Evolutionary conservation across 2,329 filamentous ascomycete genomes (phyloP), one percentile per base, ranked within the genome.

Genomic region (Fusarium humuli): DNA sequence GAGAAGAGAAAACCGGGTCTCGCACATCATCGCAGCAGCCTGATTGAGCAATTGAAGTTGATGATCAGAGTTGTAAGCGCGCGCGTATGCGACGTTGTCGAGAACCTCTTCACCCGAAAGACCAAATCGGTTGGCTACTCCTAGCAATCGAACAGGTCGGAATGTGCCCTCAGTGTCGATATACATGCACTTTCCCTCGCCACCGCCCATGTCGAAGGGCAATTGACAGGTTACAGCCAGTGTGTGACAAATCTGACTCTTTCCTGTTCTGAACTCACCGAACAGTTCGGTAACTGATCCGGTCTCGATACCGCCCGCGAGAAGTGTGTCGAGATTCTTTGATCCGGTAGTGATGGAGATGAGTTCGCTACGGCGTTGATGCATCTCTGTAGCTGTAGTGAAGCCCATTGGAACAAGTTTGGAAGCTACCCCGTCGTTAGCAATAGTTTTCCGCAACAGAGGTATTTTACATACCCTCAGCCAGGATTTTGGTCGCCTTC

Each of bases 131-230:
- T 97, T 96, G 46, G 96, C 97, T 7, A 98, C 96, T 11, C 94
- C 92, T 6, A 99, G 86, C 18, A 97, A 85, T 57, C 96, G 91
- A 4, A 98, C 94, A 0, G 96, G 97, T 71, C 94, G 90, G 79
- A 99, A 99, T 2, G 96, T 99, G 65, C 96, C 97, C 80, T 99
- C 96, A 0, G 96, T 99, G 76, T 99, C 96, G 72, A 99, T 99
- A 77, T 99, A 99, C 52, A 99, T 86, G 77, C 97, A 99, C 79
- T 99, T 99, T 48, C 96, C 96, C 82, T 99, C 96, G 30, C 97
- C 96, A 59, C 96, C 96, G 56, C 96, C 97, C 95, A 98, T 98
- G 78, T 99, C 96, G 78, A 99, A 98, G 2, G 96, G 96, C 45
- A 99, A 81, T 80, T 99, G 96, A 78, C 97, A 99, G 48, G 96